Conservation (phyloP, 1,284 basidiomycete species). For the Cystodermella granulosa region DNA sequence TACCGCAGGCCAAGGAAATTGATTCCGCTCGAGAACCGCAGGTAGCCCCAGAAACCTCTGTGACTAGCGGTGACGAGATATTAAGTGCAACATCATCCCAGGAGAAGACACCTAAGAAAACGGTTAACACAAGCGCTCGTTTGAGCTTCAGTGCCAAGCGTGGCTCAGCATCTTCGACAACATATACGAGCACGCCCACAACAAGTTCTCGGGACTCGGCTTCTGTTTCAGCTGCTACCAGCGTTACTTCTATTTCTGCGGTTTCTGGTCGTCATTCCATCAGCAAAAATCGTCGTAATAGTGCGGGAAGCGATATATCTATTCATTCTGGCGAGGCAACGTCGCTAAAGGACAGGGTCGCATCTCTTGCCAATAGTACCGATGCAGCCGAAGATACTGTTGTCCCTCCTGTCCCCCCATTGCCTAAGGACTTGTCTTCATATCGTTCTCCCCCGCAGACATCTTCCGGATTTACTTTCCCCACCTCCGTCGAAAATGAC, state of each 20-base stretch:
- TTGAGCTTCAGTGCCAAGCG: conserved; percentile 77
- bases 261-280: conserved; percentile 62
- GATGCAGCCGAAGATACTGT: conserved; percentile 56
- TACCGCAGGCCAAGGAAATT: conserved; percentile 41
- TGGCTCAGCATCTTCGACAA: conserved; percentile 83
- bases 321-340: conserved; percentile 62
- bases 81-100: conserved; percentile 39
- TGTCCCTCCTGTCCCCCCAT: conserved; percentile 93
- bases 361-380: conserved; percentile 51
- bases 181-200: conserved; percentile 67
- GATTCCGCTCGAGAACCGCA: conserved; percentile 41
- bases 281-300: conserved; percentile 63
- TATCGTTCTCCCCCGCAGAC: conserved; percentile 67
- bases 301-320: conserved; percentile 81
- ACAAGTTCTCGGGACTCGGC: conserved; percentile 78
- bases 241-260: conserved; percentile 67
- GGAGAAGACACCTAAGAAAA: conserved; percentile 66
- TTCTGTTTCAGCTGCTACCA: conserved; percentile 69
- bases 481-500: conserved; percentile 39
- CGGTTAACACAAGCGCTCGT: conserved; percentile 49
- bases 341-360: conserved; percentile 61
- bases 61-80: conserved; percentile 54
- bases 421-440: conserved; percentile 84
- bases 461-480: conserved; percentile 50
- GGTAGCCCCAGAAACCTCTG: conserved; percentile 28